These are phyloP conservation scores for Pontederia paniculata DNA, from an alignment of 176 grass and related monocot species.

Conservation along the genomic window DNA sequence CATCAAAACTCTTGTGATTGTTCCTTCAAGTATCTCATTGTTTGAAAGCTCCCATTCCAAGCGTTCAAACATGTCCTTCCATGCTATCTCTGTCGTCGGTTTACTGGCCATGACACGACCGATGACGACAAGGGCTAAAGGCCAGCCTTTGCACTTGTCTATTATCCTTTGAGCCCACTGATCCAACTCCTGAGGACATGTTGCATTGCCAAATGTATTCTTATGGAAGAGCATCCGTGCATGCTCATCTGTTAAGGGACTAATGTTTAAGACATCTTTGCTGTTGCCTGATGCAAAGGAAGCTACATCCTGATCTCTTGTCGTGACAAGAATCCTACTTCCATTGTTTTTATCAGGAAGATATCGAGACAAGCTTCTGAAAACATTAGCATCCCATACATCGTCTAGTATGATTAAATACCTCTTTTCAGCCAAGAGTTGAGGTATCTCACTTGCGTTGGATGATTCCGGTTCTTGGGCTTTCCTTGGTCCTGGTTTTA, in stretches of 20 bases:
- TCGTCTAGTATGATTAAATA: slow-evolving; percentile 41
- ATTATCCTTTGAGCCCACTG: not conserved
- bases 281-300: not conserved
- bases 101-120: not conserved
- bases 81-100: not conserved
- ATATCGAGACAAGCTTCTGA: not conserved
- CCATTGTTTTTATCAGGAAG: not conserved
- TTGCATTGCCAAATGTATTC: not conserved
- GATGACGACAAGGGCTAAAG: not conserved
- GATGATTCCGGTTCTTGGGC: no score
- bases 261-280: not conserved
- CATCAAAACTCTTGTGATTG: not conserved
- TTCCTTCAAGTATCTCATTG: not conserved
- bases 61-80: not conserved
- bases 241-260: not conserved
- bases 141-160: not conserved
- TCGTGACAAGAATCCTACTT: slow-evolving; percentile 1
- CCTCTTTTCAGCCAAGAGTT: slow-evolving; percentile 1
- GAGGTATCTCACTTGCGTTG: no score
- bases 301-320: not conserved
- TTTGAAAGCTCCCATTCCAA: not conserved
- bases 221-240: slow-evolving; percentile 1
- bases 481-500: no score
- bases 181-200: slow-evolving; percentile 1
- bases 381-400: slow-evolving; percentile 29